phyloP scores from a whole-genome alignment of 768 basidiomycete genomes.

The Phanerodontia chrysosporium region DNA sequence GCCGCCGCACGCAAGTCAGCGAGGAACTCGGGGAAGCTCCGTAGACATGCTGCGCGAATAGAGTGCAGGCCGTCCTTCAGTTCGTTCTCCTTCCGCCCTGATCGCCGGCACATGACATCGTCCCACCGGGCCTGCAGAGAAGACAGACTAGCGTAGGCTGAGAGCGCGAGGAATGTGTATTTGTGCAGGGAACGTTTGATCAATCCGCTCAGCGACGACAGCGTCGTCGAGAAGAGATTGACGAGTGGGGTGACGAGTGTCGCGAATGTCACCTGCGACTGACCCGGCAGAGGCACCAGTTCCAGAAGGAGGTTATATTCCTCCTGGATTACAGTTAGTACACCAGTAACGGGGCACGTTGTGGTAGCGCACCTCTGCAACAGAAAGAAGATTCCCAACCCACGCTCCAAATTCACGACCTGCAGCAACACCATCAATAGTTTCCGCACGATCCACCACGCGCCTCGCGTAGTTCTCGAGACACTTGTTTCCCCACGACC shows the following conservation, averaged over 20 bases:
- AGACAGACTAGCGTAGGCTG: conserved; percentile 58
- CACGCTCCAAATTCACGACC: conserved; percentile 72
- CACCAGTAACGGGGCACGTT: not conserved
- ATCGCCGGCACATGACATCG: conserved; percentile 48
- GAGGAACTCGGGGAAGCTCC: conserved; percentile 82
- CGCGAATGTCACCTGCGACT: conserved; percentile 51
- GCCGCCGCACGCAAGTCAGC: conserved; percentile 72
- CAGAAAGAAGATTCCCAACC: conserved; percentile 59
- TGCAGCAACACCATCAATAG: conserved; percentile 55
- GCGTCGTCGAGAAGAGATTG: conserved; percentile 58
- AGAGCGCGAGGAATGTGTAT: conserved; percentile 75
- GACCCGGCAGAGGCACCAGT: conserved; percentile 55
- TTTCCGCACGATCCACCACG: conserved; percentile 67
- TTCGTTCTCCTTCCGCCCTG: conserved; percentile 51
- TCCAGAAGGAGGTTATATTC: conserved; percentile 65
- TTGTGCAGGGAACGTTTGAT: conserved; percentile 77
- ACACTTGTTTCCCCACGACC: conserved; percentile 71
- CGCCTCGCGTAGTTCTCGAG: conserved; percentile 69
- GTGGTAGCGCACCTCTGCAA: conserved; percentile 56
- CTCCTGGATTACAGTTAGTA: conserved; percentile 35
- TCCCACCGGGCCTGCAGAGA: conserved; percentile 64
- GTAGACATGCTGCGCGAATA: conserved; percentile 63
- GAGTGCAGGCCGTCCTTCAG: conserved; percentile 64
- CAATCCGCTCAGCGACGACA: conserved; percentile 57
- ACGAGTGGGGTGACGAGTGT: conserved; percentile 63